A percentile compares a stretch with the other conserved stretches of the same genome.
Conservation (phyloP, 2,329 filamentous ascomycete genomes). For the Capronia americana region DNA sequence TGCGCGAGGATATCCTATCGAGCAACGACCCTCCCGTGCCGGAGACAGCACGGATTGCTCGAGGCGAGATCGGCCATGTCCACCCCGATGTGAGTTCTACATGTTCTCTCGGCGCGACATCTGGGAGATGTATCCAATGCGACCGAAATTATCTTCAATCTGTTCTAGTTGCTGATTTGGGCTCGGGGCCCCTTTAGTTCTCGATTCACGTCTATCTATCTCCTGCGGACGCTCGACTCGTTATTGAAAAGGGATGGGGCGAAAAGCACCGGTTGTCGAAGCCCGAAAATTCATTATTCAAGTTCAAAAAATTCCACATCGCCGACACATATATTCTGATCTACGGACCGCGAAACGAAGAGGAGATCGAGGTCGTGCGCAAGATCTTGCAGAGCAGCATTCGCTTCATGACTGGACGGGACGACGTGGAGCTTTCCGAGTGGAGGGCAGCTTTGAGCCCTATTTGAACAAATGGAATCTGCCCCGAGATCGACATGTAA, state of each 20-base stretch:
- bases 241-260: conserved; percentile 80
- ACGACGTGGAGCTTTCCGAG: conserved; percentile 6
- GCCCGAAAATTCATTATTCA: conserved; percentile 71
- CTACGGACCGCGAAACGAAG: conserved; percentile 75
- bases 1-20: conserved; percentile 50
- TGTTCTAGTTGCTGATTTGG: background rate
- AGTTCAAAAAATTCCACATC: conserved; percentile 12
- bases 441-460: conserved; percentile 11
- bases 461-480: background rate
- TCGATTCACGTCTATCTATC: conserved; percentile 81
- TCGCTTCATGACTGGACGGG: conserved; percentile 17
- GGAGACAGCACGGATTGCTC: conserved; percentile 58
- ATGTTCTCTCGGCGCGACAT: background rate
- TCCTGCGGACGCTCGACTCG: conserved; percentile 73
- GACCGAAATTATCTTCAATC: background rate
- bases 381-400: conserved; percentile 20
- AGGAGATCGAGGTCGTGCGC: conserved; percentile 69
- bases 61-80: conserved; percentile 80
- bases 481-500: background rate
- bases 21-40: conserved; percentile 44
- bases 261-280: conserved; percentile 63
- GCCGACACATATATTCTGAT: conserved; percentile 64
- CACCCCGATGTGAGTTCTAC: conserved; percentile 65
- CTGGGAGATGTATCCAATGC: background rate
- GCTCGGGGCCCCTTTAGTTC: conserved; percentile 46